These are phyloP conservation scores for Fraxinus baroniana DNA, from an alignment of 305 asterid species.

Conservation along the genomic window DNA sequence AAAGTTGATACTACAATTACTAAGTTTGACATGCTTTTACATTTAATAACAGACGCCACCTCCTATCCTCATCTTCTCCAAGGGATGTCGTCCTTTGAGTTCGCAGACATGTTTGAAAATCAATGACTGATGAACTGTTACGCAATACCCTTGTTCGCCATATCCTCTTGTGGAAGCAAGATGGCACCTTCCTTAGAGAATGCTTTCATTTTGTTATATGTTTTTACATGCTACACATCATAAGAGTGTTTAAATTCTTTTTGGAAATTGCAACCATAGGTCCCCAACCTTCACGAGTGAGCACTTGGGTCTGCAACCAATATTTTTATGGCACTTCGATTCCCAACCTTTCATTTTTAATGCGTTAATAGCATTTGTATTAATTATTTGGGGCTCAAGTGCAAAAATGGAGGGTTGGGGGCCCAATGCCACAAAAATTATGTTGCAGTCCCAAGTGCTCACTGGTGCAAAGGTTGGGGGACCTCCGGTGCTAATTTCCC, in stretches of 20 bases:
- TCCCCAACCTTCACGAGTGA: neutral
- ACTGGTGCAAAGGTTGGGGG: neutral
- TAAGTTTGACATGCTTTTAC: neutral
- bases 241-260: neutral
- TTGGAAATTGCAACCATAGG: neutral
- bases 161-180: neutral
- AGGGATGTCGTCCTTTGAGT: neutral
- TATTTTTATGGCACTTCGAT: neutral
- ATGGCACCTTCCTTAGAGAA: neutral
- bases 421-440: neutral
- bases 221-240: neutral
- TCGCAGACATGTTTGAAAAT: conserved; percentile 6
- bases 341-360: neutral
- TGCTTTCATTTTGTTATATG: neutral
- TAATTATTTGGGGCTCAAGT: neutral
- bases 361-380: neutral
- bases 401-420: neutral
- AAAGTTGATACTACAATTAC: neutral
- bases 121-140: neutral
- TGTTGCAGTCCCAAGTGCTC: neutral
- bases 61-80: neutral
- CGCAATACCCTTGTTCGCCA: neutral
- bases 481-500: neutral
- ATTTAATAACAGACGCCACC: conserved; percentile 11
- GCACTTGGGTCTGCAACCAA: neutral